These are phyloP conservation scores for Didymella lethalis DNA, from an alignment of 2,329 filamentous ascomycete species.

Conservation along the genomic window DNA sequence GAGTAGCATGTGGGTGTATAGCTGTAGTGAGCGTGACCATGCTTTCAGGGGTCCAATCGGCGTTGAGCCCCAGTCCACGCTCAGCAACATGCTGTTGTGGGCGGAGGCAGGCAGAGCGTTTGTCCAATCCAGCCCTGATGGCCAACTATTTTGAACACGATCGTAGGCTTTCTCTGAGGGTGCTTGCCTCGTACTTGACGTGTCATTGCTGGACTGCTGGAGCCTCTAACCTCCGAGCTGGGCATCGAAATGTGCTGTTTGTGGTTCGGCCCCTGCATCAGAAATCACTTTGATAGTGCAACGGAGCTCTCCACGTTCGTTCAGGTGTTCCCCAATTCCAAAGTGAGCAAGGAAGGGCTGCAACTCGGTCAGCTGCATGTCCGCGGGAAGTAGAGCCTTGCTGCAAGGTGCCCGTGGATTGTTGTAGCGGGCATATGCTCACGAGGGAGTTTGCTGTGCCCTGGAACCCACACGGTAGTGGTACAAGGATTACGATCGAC, in stretches of 20 bases:
- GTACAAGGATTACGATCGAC: neutral
- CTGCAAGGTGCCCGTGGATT: neutral
- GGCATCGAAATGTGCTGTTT: constrained; percentile 9
- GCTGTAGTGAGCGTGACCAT: neutral
- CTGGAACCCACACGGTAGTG: neutral
- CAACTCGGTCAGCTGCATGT: neutral
- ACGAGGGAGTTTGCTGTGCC: neutral
- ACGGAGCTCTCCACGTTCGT: neutral
- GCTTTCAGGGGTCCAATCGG: neutral
- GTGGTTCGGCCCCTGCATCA: neutral
- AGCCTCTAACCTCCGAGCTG: constrained; percentile 8
- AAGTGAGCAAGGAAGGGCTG: neutral
- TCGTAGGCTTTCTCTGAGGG: neutral
- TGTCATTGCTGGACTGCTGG: neutral
- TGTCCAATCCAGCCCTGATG: neutral
- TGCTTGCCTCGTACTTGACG: neutral
- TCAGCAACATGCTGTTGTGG: neutral
- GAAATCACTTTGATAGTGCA: constrained; percentile 10
- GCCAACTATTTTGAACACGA: neutral
- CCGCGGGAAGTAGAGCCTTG: neutral
- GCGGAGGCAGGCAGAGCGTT: neutral
- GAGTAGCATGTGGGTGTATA: neutral
- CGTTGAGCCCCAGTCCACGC: neutral
- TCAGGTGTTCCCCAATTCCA: constrained; percentile 2
- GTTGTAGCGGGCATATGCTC: neutral